Conservation (phyloP, 2,329 filamentous ascomycete species). For the Fragosphaeria purpurea region DNA sequence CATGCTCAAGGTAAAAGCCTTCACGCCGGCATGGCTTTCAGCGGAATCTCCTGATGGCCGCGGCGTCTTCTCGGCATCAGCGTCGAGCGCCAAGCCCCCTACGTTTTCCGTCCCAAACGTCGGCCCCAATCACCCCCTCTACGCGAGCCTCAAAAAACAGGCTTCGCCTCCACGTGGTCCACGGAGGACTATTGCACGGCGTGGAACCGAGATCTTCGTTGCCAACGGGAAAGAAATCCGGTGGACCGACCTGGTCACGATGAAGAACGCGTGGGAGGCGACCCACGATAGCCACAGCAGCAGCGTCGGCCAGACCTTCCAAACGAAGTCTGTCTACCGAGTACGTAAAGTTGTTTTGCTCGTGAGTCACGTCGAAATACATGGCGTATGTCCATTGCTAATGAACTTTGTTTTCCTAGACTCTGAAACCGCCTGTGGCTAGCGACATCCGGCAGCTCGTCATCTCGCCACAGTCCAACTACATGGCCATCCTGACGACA, state of each 20-base stretch:
- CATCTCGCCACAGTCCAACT: constrained; percentile 72
- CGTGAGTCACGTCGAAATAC: not conserved
- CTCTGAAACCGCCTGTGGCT: constrained; percentile 66
- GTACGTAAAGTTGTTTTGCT: constrained; percentile 21
- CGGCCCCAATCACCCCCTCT: constrained; percentile 3
- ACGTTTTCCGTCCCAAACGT: constrained; percentile 24
- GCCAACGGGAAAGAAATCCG: constrained; percentile 82
- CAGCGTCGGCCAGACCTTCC: constrained; percentile 8
- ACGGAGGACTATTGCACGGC: constrained; percentile 60
- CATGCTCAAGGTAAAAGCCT: constrained; percentile 81
- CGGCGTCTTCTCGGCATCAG: constrained; percentile 56
- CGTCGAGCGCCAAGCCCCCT: constrained; percentile 22
- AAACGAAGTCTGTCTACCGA: constrained; percentile 30
- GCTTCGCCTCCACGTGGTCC: constrained; percentile 32
- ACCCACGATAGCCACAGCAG: constrained; percentile 20
- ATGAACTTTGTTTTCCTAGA: constrained; percentile 22
- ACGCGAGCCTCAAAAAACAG: constrained; percentile 30
- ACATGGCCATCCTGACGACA: constrained; percentile 74
- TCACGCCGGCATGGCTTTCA: constrained; percentile 74
- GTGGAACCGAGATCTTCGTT: constrained; percentile 81
- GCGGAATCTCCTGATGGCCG: constrained; percentile 67
- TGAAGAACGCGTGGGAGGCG: constrained; percentile 56
- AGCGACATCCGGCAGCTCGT: constrained; percentile 77
- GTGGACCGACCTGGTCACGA: constrained; percentile 73
- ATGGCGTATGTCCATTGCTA: not conserved